These are phyloP conservation scores for Colletotrichum sojae DNA, from an alignment of 2,329 filamentous ascomycete species.

Conservation along the genomic window DNA sequence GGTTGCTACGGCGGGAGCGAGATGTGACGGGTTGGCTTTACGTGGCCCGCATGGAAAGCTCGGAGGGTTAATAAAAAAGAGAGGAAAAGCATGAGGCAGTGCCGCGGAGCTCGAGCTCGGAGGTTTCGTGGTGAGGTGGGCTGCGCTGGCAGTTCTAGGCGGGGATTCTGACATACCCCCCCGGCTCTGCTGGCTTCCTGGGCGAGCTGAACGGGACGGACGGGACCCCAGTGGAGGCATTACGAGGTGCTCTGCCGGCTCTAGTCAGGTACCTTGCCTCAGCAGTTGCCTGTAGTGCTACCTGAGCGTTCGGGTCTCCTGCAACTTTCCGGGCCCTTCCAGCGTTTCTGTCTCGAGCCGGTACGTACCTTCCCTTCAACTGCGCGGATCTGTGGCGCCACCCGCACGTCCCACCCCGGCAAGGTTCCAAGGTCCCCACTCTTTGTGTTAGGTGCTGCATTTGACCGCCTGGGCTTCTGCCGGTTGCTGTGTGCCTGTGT, in stretches of 20 bases:
- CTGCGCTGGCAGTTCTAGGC: slow-evolving; percentile 35
- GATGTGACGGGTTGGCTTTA: slow-evolving; percentile 21
- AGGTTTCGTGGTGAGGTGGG: slow-evolving; percentile 37
- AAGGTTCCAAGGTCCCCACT: not conserved
- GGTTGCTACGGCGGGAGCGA: slow-evolving; percentile 9
- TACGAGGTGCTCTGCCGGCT: slow-evolving; percentile 12
- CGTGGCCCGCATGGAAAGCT: slow-evolving; percentile 39
- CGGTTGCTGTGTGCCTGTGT: slow-evolving; percentile 36
- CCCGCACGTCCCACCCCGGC: slow-evolving; percentile 9
- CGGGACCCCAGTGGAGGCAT: slow-evolving; percentile 3
- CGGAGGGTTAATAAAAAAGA: slow-evolving; percentile 10
- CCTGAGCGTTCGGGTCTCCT: not conserved
- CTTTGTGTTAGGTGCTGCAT: not conserved
- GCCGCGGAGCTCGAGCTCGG: slow-evolving; percentile 37
- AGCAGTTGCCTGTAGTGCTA: not conserved
- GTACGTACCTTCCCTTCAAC: slow-evolving; percentile 13
- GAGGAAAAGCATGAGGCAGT: slow-evolving; percentile 26
- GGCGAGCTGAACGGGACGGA: slow-evolving; percentile 17
- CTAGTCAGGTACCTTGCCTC: not conserved
- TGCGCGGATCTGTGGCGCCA: slow-evolving; percentile 23
- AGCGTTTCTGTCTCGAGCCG: not conserved
- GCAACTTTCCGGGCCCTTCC: slow-evolving; percentile 1
- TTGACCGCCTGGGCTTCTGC: slow-evolving; percentile 35
- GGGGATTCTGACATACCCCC: slow-evolving; percentile 37
- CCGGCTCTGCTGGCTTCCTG: slow-evolving; percentile 22